These are phyloP conservation scores for Trametes sp. DNA, from an alignment of 1,284 basidiomycete species.

Conservation along the genomic window DNA sequence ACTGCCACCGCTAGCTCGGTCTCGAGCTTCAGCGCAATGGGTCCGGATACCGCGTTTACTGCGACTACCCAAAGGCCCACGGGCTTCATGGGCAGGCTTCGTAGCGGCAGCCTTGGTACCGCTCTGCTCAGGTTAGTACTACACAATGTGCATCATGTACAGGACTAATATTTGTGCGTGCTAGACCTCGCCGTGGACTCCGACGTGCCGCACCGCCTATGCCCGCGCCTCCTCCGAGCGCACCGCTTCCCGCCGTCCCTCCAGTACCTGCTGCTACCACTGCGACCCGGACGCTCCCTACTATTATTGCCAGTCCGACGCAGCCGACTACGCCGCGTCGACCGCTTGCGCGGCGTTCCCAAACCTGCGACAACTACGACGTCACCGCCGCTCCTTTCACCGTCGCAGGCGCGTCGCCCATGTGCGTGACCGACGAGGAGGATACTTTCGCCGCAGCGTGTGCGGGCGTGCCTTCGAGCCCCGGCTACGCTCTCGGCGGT, in stretches of 20 bases:
- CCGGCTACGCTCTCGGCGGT: slow-evolving; percentile 22
- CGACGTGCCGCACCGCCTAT: slow-evolving; percentile 27
- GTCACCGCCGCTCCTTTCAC: slow-evolving; percentile 23
- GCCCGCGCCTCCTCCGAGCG: slow-evolving; percentile 23
- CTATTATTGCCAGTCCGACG: slow-evolving; percentile 22
- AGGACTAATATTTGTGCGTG: background rate
- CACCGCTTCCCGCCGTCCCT: slow-evolving; percentile 24
- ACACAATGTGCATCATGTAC: background rate
- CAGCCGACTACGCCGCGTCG: slow-evolving; percentile 31
- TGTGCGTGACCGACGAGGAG: slow-evolving; percentile 27
- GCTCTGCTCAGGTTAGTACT: slow-evolving; percentile 29
- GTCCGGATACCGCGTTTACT: background rate
- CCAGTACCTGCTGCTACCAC: slow-evolving; percentile 26
- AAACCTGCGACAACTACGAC: slow-evolving; percentile 35
- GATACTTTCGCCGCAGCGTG: slow-evolving; percentile 22
- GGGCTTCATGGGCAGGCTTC: slow-evolving; percentile 34
- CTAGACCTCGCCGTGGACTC: slow-evolving; percentile 25
- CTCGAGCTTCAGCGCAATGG: slow-evolving; percentile 12
- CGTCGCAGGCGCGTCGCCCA: slow-evolving; percentile 28
- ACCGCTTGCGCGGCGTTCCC: slow-evolving; percentile 33
- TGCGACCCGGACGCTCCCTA: slow-evolving; percentile 27
- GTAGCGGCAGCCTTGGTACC: slow-evolving; percentile 42
- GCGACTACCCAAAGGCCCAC: slow-evolving; percentile 23
- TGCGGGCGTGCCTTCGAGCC: slow-evolving; percentile 16
- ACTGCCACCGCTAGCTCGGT: slow-evolving; percentile 21